A percentile compares a stretch with the other conserved stretches of the same genome.
These are phyloP conservation scores for Ophiostoma populinum DNA, from an alignment of 2,329 filamentous ascomycete species.

Conservation along the genomic window DNA sequence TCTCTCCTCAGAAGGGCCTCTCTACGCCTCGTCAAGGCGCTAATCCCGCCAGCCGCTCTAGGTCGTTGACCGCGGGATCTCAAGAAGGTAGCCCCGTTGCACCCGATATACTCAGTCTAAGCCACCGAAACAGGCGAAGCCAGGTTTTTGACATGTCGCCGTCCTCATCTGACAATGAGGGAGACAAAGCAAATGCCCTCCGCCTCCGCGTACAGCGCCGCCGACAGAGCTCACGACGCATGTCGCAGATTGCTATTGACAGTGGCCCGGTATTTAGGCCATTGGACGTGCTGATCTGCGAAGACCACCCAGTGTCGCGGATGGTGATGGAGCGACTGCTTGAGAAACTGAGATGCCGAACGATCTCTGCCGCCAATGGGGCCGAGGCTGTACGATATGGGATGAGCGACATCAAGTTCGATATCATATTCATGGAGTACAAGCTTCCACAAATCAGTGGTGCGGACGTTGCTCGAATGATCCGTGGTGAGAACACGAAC, in stretches of 20 bases:
- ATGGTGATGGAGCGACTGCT: conserved; percentile 98
- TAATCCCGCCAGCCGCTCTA: conserved; percentile 49
- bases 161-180: conserved; percentile 94
- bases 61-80: conserved; percentile 86
- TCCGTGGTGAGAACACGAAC: conserved; percentile 86
- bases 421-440: conserved; percentile 97
- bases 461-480: conserved; percentile 91
- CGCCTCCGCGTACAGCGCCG: conserved; percentile 82
- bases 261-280: conserved; percentile 71
- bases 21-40: conserved; percentile 43
- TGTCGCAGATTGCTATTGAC: conserved; percentile 77
- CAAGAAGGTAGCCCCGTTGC: conserved; percentile 71
- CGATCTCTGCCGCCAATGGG: conserved; percentile 78
- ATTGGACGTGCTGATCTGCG: conserved; percentile 86
- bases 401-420: conserved; percentile 94
- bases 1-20: conserved; percentile 46
- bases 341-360: conserved; percentile 87
- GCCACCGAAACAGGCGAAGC: conserved; percentile 79
- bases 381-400: conserved; percentile 86
- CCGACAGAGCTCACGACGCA: conserved; percentile 82
- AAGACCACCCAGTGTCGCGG: conserved; percentile 90
- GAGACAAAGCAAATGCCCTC: conserved; percentile 62
- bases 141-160: conserved; percentile 94
- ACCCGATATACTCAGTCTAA: conserved; percentile 48
- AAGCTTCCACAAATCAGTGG: conserved; percentile 90